phyloP scores from a whole-genome alignment of 371 early-diverging fungal species.

The Mortierella sp. region DNA sequence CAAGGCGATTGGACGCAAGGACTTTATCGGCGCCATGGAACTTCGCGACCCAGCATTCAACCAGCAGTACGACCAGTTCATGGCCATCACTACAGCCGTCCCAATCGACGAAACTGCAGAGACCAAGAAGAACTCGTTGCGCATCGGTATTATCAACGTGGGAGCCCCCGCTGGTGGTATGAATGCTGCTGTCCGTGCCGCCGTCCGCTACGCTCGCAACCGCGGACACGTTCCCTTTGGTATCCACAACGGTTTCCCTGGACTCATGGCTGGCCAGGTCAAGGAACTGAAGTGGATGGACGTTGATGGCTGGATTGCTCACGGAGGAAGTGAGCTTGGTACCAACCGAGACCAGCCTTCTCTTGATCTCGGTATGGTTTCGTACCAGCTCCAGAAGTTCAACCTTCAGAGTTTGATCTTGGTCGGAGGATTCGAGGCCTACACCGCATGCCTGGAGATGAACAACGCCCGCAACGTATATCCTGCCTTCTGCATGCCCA shows the following conservation, averaged over 20 bases:
- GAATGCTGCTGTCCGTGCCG: slow-evolving; percentile 96
- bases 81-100: slow-evolving; percentile 55
- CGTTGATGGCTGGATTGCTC: slow-evolving; percentile 92
- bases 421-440: slow-evolving; percentile 98
- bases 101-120: not conserved
- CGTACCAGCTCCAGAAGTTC: slow-evolving; percentile 93
- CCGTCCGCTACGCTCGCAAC: slow-evolving; percentile 90
- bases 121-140: slow-evolving; percentile 66
- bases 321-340: slow-evolving; percentile 97
- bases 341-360: slow-evolving; percentile 94
- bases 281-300: slow-evolving; percentile 86
- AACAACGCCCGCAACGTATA: slow-evolving; percentile 80
- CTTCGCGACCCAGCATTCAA: slow-evolving; percentile 93
- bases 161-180: slow-evolving; percentile 99
- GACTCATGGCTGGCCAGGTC: slow-evolving; percentile 88
- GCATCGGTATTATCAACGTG: slow-evolving; percentile 94
- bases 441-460: slow-evolving; percentile 83
- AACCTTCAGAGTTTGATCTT: slow-evolving; percentile 92
- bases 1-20: slow-evolving; percentile 83
- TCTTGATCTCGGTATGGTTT: slow-evolving; percentile 87
- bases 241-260: slow-evolving; percentile 97
- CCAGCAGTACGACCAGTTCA: slow-evolving; percentile 77
- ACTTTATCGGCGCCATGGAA: slow-evolving; percentile 93
- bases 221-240: slow-evolving; percentile 89
- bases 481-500: slow-evolving; percentile 93